Base-by-base conservation (phyloP, 2,329 filamentous ascomycete genomes). In the Talaromyces sp. region DNA sequence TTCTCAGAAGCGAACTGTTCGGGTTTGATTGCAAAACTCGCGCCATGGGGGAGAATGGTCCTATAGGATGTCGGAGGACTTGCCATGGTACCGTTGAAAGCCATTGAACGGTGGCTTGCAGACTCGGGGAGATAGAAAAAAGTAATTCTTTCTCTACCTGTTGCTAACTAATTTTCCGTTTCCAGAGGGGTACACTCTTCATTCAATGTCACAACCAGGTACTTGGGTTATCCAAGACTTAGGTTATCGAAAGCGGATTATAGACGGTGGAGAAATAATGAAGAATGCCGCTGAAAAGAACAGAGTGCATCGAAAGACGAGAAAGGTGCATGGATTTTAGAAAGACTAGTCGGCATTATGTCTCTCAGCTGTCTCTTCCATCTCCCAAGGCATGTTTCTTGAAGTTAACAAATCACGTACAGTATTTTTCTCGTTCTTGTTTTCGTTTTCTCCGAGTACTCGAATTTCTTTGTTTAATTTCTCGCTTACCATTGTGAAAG, bases 381-480 rank as follows among this genome's bases (percentile, higher is more conserved):
- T 52, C 45, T 52, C 10, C 24, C 35, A 52, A 8, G n/a, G 19
- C 22, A 14, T 54, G 22, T 10, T 33, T 52, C 19, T 41, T 27
- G 33, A 27, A 9, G n/a, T 62, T 11, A 11, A 27, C 60, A 54
- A 62, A 62, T 62, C 24, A 47, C 47, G 43, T 52, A 43, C 1
- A n/a, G 27, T 45, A 11, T 39, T 37, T 37, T 24, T 8, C 49
- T 9, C 31, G 16, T 9, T 54, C 10, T 52, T 37, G 10, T n/a
- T 54, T 62, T 16, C 16, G 6, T 62, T 62, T 41, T 57, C 24
- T 62, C 27, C 39, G 2, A 47, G 31, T 19, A 14, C 19, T 66
- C 64, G 66, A 11, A 56, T 56, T n/a, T 57, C 60, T 62, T 62
- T 62, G 60, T 56, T 43, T 45, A 3, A 35, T 45, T 45, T 54